Conservation (phyloP, 257 asterid genomes). For the Solanum etuberosum region DNA sequence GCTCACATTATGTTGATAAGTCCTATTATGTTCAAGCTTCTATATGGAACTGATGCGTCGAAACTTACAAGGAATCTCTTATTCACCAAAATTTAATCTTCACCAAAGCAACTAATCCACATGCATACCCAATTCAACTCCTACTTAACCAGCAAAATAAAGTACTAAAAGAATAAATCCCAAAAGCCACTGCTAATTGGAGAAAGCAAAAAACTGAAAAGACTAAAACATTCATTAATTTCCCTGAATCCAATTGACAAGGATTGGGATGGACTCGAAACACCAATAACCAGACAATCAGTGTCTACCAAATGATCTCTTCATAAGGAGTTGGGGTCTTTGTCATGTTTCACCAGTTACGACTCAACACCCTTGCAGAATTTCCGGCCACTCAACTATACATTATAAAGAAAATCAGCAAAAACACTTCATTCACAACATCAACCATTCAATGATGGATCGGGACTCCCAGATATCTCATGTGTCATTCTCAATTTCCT, state of each 20-base stretch:
- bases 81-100: neutral
- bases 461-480: neutral
- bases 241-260: neutral
- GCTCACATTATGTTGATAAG: neutral
- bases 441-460: neutral
- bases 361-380: neutral
- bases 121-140: neutral
- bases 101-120: neutral
- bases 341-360: neutral
- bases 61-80: neutral
- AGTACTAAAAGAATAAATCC: neutral
- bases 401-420: neutral
- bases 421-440: neutral
- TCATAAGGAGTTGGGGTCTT: neutral
- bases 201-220: neutral
- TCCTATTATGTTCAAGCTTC: conserved; percentile 1
- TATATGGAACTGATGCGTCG: neutral
- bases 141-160: neutral
- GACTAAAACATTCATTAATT: neutral
- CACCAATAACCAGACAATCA: neutral
- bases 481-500: neutral
- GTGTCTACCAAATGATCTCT: neutral
- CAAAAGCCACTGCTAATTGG: neutral
- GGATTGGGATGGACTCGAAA: neutral
- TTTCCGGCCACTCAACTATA: neutral